These are phyloP conservation scores for Agrocybe praecox DNA, from an alignment of 768 basidiomycete species.

Conservation along the genomic window DNA sequence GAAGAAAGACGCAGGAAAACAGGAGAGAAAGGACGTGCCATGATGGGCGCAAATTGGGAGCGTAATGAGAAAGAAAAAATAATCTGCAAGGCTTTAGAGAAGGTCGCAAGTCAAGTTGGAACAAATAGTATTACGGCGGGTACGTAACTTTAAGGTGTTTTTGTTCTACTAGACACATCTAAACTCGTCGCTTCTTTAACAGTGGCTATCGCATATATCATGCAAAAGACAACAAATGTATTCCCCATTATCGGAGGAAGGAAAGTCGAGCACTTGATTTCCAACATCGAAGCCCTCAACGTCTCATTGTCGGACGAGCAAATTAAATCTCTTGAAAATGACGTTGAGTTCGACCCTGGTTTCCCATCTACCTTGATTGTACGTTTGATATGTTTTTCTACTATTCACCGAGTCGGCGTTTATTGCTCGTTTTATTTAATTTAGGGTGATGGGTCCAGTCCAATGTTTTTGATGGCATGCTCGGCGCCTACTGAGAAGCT, in stretches of 20 bases:
- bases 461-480: not conserved
- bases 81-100: conserved; percentile 46
- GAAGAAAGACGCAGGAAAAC: conserved; percentile 26
- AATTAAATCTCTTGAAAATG: conserved; percentile 46
- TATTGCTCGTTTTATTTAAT: not conserved
- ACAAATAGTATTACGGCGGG: conserved; percentile 48
- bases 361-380: conserved; percentile 42
- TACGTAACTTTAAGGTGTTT: conserved; percentile 13
- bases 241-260: conserved; percentile 56
- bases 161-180: not conserved
- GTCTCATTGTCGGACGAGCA: conserved; percentile 48
- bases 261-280: conserved; percentile 52
- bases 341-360: conserved; percentile 45
- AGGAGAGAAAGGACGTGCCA: conserved; percentile 42
- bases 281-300: conserved; percentile 53
- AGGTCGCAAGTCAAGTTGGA: conserved; percentile 52
- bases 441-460: conserved; percentile 5
- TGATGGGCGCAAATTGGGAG: conserved; percentile 38
- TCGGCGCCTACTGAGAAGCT: not conserved
- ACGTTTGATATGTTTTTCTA: conserved; percentile 10
- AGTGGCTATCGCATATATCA: conserved; percentile 57
- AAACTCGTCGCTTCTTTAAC: not conserved
- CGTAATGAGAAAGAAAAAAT: conserved; percentile 45
- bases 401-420: not conserved
- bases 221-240: conserved; percentile 56